Evolutionary conservation across 129 eudicot genomes (phyloP).

Genomic region (Helianthus tuberosus): DNA sequence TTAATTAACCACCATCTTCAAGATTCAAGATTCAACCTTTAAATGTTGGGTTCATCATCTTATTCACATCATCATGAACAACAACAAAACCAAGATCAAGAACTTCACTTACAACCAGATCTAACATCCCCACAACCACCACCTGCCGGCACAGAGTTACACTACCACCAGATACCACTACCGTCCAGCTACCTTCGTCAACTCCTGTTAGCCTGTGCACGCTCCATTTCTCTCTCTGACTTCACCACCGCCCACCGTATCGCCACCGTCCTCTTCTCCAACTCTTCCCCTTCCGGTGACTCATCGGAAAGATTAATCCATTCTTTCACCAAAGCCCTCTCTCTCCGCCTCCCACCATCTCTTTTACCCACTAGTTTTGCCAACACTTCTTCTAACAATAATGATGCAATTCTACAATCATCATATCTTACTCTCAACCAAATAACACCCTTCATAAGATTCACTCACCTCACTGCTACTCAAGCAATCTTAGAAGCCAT

Average conservation of each 20-base stretch:
- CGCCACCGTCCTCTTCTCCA: slow-evolving; percentile 50
- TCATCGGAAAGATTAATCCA: slow-evolving; percentile 69
- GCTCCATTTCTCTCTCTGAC: slow-evolving; percentile 66
- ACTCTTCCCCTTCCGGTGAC: slow-evolving; percentile 70
- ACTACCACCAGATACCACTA: slow-evolving; percentile 36
- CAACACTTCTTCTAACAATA: neutral
- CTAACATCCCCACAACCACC: slow-evolving; percentile 21
- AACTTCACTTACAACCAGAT: slow-evolving; percentile 35
- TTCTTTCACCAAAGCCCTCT: slow-evolving; percentile 61
- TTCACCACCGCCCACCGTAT: slow-evolving; percentile 74
- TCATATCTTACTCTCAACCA: slow-evolving; percentile 71
- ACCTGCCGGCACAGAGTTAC: slow-evolving; percentile 4
- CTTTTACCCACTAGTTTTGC: neutral
- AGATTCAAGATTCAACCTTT: slow-evolving; percentile 11
- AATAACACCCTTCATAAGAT: slow-evolving; percentile 81
- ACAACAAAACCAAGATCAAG: neutral
- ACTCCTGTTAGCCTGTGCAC: slow-evolving; percentile 74
- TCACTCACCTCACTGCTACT: slow-evolving; percentile 87
- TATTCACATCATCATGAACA: slow-evolving; percentile 17
- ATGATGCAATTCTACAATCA: slow-evolving; percentile 44
- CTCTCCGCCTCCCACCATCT: slow-evolving; percentile 42
- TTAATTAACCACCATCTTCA: neutral
- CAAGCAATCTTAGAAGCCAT: slow-evolving; percentile 89
- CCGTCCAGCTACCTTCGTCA: slow-evolving; percentile 67
- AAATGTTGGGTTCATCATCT: slow-evolving; percentile 43